These are phyloP conservation scores for Eudorina sp. DNA, from an alignment of 139 green algal species.

Conservation along the genomic window DNA sequence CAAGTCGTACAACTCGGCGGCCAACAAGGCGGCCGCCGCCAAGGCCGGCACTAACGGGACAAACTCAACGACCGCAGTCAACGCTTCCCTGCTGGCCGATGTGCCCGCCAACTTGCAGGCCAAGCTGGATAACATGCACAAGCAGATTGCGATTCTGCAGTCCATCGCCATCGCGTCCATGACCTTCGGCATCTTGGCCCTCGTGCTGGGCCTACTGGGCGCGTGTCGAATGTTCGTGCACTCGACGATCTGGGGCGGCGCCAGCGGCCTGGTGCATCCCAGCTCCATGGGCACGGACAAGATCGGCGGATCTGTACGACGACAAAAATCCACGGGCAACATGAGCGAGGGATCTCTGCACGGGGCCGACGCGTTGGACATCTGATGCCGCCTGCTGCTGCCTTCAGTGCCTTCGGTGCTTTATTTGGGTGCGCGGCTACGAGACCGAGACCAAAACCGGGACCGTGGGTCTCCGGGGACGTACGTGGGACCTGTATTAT, in stretches of 20 bases:
- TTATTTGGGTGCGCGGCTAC: no score
- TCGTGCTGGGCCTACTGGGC: slow-evolving; percentile 6
- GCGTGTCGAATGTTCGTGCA: slow-evolving; percentile 42
- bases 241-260: neutral
- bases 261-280: neutral
- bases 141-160: slow-evolving; percentile 25
- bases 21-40: neutral
- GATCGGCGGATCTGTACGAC: neutral
- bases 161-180: slow-evolving; percentile 29
- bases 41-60: neutral
- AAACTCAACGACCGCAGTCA: neutral
- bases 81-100: neutral
- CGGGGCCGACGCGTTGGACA: no score
- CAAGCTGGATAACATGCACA: slow-evolving; percentile 20
- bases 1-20: slow-evolving; percentile 8
- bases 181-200: slow-evolving; percentile 20
- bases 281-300: neutral
- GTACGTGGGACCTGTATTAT: no score
- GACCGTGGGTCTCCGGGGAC: no score
- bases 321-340: neutral
- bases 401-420: no score
- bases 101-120: slow-evolving; percentile 4
- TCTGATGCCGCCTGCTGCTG: no score
- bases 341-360: neutral
- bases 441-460: no score